phyloP scores from a whole-genome alignment of 2,329 filamentous ascomycete genomes.

The Orbilia brochopaga region DNA sequence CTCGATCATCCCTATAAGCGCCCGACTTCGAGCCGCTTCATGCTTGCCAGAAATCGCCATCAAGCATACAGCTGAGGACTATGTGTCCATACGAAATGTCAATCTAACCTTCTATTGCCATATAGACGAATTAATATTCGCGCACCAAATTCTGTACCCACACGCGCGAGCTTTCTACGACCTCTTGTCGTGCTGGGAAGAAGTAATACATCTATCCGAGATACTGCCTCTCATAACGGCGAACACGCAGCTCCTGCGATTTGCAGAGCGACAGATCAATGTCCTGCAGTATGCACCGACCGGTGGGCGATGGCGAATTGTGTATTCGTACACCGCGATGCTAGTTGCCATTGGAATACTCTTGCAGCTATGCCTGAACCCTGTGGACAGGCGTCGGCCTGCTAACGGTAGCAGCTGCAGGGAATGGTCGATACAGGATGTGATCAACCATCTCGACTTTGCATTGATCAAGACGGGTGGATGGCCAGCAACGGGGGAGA shows the following conservation, averaged over 20 bases:
- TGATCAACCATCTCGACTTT: constrained; percentile 45
- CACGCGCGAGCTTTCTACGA: constrained; percentile 7
- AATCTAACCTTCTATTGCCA: too few relatives aligned
- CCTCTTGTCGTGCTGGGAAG: constrained; percentile 10
- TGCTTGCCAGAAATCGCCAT: too few relatives aligned
- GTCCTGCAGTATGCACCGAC: constrained; percentile 23
- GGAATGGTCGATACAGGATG: constrained; percentile 33
- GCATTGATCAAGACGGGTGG: constrained; percentile 40
- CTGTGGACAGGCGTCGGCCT: too few relatives aligned
- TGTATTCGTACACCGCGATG: constrained; percentile 24
- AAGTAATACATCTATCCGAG: constrained; percentile 1
- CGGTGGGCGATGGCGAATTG: constrained; percentile 36
- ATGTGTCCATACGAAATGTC: too few relatives aligned
- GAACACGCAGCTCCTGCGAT: constrained; percentile 19
- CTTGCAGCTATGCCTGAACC: not conserved
- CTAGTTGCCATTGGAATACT: constrained; percentile 21
- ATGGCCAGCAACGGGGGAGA: constrained; percentile 21
- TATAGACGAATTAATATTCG: constrained; percentile 21
- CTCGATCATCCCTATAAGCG: too few relatives aligned
- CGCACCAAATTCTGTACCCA: constrained; percentile 18
- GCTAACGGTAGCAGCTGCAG: not conserved
- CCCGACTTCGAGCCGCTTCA: too few relatives aligned
- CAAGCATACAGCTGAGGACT: too few relatives aligned
- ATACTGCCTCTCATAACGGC: constrained; percentile 5
- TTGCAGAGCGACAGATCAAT: constrained; percentile 44